These are phyloP conservation scores for Eragrostis tef DNA, from an alignment of 202 grass and related monocot species.

Conservation along the genomic window DNA sequence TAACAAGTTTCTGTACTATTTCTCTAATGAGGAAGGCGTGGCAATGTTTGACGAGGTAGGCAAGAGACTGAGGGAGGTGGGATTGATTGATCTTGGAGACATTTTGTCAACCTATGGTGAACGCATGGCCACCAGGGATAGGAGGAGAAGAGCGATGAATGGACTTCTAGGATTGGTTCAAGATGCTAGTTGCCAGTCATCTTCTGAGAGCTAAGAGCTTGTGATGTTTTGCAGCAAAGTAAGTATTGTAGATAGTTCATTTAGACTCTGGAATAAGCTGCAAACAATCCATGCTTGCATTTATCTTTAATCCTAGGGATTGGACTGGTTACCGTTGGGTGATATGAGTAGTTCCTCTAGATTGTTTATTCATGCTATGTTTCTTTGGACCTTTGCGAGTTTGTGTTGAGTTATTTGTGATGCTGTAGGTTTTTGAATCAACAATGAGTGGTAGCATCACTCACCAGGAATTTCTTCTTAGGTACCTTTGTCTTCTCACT, in stretches of 20 bases:
- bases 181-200: neutral
- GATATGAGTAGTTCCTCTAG: neutral
- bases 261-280: neutral
- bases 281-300: neutral
- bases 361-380: neutral
- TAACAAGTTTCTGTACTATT: slow-evolving; percentile 78
- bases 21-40: slow-evolving; percentile 73
- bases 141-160: slow-evolving; percentile 66
- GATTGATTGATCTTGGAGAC: slow-evolving; percentile 69
- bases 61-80: slow-evolving; percentile 59
- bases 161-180: slow-evolving; percentile 40
- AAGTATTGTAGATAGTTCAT: neutral
- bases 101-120: slow-evolving; percentile 74
- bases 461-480: too few species aligned
- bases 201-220: slow-evolving; percentile 24
- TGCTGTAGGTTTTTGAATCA: too few species aligned
- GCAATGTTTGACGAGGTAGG: slow-evolving; percentile 75
- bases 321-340: slow-evolving; percentile 1
- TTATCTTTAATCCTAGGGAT: neutral
- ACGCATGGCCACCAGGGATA: slow-evolving; percentile 78
- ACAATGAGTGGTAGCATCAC: too few species aligned
- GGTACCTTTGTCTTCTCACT: too few species aligned
- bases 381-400: neutral
- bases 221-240: slow-evolving; percentile 30
- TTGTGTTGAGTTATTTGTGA: too few species aligned